Evolutionary conservation across 495 filamentous ascomycete species (phyloP).

Genomic region (Talaromyces thailandensis): DNA sequence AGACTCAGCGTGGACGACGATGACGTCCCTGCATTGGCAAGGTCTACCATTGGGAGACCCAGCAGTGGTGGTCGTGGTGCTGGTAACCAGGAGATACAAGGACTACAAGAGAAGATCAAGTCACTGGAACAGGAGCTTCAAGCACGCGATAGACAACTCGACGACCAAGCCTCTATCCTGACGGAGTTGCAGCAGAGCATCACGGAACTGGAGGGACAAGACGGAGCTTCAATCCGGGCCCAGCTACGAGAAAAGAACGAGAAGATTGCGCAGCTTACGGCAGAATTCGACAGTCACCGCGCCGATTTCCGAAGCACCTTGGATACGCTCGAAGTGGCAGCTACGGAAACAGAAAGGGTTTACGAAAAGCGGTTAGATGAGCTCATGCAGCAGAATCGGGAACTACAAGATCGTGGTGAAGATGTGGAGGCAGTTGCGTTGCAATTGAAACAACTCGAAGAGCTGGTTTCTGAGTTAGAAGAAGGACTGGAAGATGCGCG

Average conservation of each 20-base stretch:
- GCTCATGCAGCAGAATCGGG: conserved; percentile 74
- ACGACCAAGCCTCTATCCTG: conserved; percentile 72
- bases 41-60: conserved; percentile 18
- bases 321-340: conserved; percentile 91
- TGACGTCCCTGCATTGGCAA: conserved; percentile 12
- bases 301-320: conserved; percentile 96
- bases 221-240: conserved; percentile 66
- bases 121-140: conserved; percentile 57
- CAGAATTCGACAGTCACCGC: conserved; percentile 90
- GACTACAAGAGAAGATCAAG: conserved; percentile 54
- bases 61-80: conserved; percentile 19
- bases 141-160: conserved; percentile 77
- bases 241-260: conserved; percentile 93
- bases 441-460: conserved; percentile 91
- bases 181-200: conserved; percentile 47
- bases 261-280: conserved; percentile 82
- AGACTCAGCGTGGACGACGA: conserved; percentile 34
- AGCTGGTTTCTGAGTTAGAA: conserved; percentile 91
- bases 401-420: conserved; percentile 69
- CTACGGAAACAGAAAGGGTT: conserved; percentile 93
- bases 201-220: conserved; percentile 66
- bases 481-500: conserved; percentile 94
- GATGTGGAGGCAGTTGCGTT: conserved; percentile 85
- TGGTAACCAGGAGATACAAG: conserved; percentile 36
- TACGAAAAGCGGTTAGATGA: conserved; percentile 91